Evolutionary conservation across 805 yeast species (phyloP), one percentile per base, ranked within the genome.

Genomic region (Wickerhamiella kazuoi): DNA sequence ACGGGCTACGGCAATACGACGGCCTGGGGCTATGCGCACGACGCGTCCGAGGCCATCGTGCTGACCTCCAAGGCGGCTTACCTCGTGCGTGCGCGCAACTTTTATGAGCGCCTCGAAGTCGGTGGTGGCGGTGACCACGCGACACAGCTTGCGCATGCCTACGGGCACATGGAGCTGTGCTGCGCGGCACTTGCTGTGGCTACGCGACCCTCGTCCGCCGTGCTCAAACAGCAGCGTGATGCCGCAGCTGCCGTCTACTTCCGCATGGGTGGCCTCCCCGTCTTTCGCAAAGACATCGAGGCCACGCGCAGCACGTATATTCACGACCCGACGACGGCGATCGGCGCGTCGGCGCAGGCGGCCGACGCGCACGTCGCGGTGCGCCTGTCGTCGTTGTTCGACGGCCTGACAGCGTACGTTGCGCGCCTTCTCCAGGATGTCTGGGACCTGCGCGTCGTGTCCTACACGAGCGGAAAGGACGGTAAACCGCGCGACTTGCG

Each of bases 121-220:
- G 61, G 81, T 41, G 72, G 75, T 37, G 86, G 77, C 30, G 65
- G 61, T 30, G 74, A 79, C 17, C 70, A 81, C 38, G 68, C 74
- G 38, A 69, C 76, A 38, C 44, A 46, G 31, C 82, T 82, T 53
- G 72, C 77, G 15, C 69, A 71, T 36, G 77, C 79, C 40, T 84
- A 83, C 55, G 96, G 97, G 4, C 69, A 76, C 38, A 75, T 80
- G 38, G 98, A 93, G 56, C 76, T 93, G 3, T 87, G 96, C 52
- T 77, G 94, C 0, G 76, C 90, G 1, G 79, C 95, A 9, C 64
- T 90, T 37, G 79, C 79, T 46, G 73, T 83, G 38, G 80, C 94
- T 1, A 79, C 61, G 11, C 43, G 93, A 52, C 75, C 81, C 41
- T 71, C 71, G 46, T 74, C 74, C 41, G n/a, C 21, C 7, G 17